A percentile compares a stretch with the other conserved stretches of the same genome.
phyloP scores from a whole-genome alignment of 208 protist species.

The Naegleria fowleri region DNA sequence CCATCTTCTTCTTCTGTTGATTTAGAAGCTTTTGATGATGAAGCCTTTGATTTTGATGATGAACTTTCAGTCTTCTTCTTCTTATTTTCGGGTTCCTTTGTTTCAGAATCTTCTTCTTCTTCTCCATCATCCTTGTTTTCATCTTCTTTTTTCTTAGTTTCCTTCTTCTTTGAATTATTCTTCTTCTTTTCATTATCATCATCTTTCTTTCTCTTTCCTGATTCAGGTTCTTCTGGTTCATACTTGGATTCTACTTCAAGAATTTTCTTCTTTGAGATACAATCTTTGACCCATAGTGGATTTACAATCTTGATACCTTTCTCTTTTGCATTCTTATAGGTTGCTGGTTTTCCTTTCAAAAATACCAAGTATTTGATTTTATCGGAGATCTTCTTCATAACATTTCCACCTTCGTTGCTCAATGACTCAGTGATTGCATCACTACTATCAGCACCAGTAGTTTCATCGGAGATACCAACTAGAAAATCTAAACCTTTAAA shows the following conservation, averaged over 20 bases:
- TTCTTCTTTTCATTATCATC: neutral
- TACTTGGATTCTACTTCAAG: neutral
- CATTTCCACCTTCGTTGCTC: neutral
- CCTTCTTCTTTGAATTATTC: neutral
- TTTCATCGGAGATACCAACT: neutral
- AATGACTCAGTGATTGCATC: neutral
- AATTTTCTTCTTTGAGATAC: neutral
- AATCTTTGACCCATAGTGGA: neutral
- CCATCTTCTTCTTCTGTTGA: neutral
- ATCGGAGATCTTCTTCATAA: neutral
- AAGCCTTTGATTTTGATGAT: neutral
- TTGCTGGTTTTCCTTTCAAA: neutral
- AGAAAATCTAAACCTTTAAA: neutral
- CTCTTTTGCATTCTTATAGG: neutral
- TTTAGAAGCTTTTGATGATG: neutral
- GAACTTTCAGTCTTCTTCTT: neutral
- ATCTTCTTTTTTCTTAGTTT: neutral
- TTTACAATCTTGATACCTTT: neutral
- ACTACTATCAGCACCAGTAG: neutral
- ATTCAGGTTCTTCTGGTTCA: conserved; percentile 3
- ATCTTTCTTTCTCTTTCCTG: neutral
- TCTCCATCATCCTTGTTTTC: neutral
- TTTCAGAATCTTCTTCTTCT: neutral
- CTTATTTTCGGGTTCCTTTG: neutral
- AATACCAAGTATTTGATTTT: neutral